Conservation (phyloP, 352 stramenopile genomes). For the Thraustochytrium sp. region DNA sequence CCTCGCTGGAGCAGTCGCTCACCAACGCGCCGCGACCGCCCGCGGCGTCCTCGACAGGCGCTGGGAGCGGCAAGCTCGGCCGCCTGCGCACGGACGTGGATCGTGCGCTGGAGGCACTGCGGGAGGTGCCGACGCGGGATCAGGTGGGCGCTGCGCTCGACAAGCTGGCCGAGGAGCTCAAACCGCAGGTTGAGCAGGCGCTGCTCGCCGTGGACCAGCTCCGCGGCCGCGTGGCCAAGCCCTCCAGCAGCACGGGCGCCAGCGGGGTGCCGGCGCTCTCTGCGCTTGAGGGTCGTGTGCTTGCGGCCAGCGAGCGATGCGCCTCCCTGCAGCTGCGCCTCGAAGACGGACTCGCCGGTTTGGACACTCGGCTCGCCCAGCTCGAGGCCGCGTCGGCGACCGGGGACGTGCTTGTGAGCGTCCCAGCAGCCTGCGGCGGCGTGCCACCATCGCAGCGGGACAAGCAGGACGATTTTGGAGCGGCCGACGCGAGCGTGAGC, state of each 20-base stretch:
- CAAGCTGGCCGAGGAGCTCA: not conserved
- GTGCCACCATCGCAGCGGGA: no score
- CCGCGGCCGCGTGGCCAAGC: not conserved
- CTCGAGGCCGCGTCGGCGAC: not conserved
- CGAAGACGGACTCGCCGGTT: not conserved
- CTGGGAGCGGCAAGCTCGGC: not conserved
- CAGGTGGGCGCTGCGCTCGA: not conserved
- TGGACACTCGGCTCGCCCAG: not conserved
- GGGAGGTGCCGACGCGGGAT: not conserved
- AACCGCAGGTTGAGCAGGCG: not conserved
- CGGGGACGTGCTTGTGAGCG: not conserved
- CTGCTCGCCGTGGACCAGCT: not conserved
- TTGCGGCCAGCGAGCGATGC: not conserved
- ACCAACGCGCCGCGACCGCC: not conserved
- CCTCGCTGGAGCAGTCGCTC: not conserved
- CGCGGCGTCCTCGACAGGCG: not conserved
- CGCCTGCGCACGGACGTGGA: not conserved
- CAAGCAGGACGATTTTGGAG: no score
- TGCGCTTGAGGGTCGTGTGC: not conserved
- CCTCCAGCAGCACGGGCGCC: no score
- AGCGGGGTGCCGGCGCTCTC: not conserved
- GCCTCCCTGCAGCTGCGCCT: not conserved
- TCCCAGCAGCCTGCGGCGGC: no score
- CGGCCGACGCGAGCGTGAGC: no score
- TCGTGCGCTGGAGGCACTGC: not conserved